Percentiles rank a stretch among this genome's conserved stretches.
Conservation (phyloP, 1,284 basidiomycete species). For the Bjerkandera adusta region DNA sequence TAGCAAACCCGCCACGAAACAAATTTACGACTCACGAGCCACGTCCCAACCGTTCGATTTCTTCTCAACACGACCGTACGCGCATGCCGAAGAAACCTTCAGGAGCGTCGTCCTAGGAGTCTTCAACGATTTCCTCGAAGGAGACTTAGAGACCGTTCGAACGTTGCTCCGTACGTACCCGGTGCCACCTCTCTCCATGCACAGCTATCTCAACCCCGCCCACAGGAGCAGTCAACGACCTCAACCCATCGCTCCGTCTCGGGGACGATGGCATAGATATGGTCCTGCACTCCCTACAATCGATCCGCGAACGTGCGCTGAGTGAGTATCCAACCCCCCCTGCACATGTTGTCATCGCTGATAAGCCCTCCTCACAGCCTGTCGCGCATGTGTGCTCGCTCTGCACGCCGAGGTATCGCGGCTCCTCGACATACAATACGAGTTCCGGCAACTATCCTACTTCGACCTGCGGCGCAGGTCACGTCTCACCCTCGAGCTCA, state of each 20-base stretch:
- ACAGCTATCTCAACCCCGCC: neutral
- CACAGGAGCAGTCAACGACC: conserved; percentile 67
- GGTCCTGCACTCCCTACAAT: conserved; percentile 58
- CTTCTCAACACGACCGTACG: conserved; percentile 47
- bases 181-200: neutral
- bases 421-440: conserved; percentile 77
- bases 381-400: conserved; percentile 73
- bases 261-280: conserved; percentile 73
- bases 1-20: conserved; percentile 66
- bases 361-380: conserved; percentile 56
- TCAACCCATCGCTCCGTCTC: conserved; percentile 67
- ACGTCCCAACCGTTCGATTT: conserved; percentile 47
- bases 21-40: conserved; percentile 65
- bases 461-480: conserved; percentile 78
- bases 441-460: conserved; percentile 73
- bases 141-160: conserved; percentile 79
- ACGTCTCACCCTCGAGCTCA: conserved; percentile 74
- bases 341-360: conserved; percentile 1
- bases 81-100: conserved; percentile 74
- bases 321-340: conserved; percentile 40
- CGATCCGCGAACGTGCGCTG: conserved; percentile 64
- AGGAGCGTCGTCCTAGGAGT: conserved; percentile 70
- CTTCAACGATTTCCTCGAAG: conserved; percentile 80
- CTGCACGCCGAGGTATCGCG: conserved; percentile 72
- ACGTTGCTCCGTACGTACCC: conserved; percentile 67